Base-by-base conservation (phyloP, 495 filamentous ascomycete species). In the Talaromyces trachyspermus region DNA sequence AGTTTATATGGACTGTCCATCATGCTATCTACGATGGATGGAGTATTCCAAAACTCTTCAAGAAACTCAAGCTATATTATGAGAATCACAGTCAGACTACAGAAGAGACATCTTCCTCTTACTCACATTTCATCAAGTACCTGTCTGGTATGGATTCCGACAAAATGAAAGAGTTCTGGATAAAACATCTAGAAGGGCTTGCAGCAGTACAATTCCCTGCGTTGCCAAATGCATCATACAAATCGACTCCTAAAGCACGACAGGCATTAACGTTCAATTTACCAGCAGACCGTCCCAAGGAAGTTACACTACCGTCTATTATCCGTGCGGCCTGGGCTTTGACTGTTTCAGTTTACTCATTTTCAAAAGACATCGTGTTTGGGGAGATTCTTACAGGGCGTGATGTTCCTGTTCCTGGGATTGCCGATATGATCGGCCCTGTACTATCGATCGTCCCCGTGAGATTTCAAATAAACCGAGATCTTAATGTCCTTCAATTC, bases 1-100 rank as follows among this genome's bases (percentile, higher is more conserved):
- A 47, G 43, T 71, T 81, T 32, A 66, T 78, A 8, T 66, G 76
- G 54, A 79, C 74, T 0, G 72, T 74, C 42, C 79, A 83, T 48
- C 80, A 84, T 46, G 72, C 74, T 4, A 49, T 83, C 0, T 83
- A 80, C 40, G 81, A 84, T 49, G 79, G 78, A 8, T 80, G 76
- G 72, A 74, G 65, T 18, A 68, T 78, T 54, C 63, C 66, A 18
- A 49, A 43, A 15, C 29, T 56, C 12, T 43, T 56, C 8, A 44
- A 51, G n/a, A 52, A 67, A 45, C 63, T 79, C 15, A 64, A 71
- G 33, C 45, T 30, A 5, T 49, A 46, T 7, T 68, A 61, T 46
- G 17, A 54, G 6, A 47, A 49, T 27, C 9, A 18, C 11, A 33
- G 19, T 8, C 36, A 46, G 22, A 4, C 5, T 3, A 40, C 33